Evolutionary conservation across 306 rosid genomes (phyloP).

Genomic region (Begonia masoniana): DNA sequence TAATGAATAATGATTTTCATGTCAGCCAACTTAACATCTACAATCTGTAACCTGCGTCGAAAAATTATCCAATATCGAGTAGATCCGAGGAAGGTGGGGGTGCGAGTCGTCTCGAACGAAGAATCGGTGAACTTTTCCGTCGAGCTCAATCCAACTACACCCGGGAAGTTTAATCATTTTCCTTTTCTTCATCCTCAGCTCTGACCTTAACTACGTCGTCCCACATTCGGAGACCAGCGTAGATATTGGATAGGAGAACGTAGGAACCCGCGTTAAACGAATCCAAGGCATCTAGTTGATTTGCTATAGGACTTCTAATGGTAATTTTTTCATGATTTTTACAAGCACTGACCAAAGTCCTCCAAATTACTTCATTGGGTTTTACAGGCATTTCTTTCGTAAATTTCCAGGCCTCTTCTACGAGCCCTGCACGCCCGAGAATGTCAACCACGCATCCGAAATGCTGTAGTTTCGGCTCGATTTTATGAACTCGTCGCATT

Average conservation of each 20-base stretch:
- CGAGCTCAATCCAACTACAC: conserved; percentile 63
- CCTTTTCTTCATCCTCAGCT: conserved; percentile 37
- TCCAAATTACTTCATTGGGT: conserved; percentile 75
- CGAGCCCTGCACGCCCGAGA: conserved; percentile 48
- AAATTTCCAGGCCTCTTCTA: conserved; percentile 48
- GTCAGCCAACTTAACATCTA: conserved; percentile 3
- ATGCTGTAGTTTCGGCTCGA: conserved; percentile 66
- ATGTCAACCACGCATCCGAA: conserved; percentile 71
- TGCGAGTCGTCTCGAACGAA: conserved; percentile 50
- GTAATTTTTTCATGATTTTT: conserved; percentile 30
- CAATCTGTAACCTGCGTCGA: conserved; percentile 13
- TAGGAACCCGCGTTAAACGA: conserved; percentile 41
- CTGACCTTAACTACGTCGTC: conserved; percentile 38
- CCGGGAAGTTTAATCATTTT: conserved; percentile 46
- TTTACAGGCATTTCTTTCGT: conserved; percentile 49
- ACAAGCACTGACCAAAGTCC: conserved; percentile 60
- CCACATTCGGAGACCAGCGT: conserved; percentile 58
- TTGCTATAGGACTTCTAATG: conserved; percentile 39
- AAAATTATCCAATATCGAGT: conserved; percentile 36
- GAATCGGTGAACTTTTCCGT: conserved; percentile 56
- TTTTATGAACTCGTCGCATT: conserved; percentile 53
- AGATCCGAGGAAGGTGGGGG: conserved; percentile 46
- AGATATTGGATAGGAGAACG: conserved; percentile 57
- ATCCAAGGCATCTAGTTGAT: conserved; percentile 24
- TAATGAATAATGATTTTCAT: no score